phyloP scores from a whole-genome alignment of 352 stramenopile species.

The Pythium aquatile region DNA sequence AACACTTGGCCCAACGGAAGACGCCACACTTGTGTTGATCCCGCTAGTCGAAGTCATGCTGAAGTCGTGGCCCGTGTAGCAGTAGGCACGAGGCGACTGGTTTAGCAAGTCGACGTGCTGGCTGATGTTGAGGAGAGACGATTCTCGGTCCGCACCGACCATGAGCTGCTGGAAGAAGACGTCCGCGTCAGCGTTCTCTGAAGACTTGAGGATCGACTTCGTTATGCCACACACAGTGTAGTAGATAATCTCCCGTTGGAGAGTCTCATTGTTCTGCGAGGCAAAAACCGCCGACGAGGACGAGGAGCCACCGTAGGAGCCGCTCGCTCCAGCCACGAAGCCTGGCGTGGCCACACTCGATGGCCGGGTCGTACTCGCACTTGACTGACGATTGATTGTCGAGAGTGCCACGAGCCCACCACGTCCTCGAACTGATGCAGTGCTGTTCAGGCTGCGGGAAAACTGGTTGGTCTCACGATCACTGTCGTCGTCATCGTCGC shows the following conservation, averaged over 20 bases:
- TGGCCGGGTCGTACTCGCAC: slow-evolving; percentile 4
- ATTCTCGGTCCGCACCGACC: slow-evolving; percentile 55
- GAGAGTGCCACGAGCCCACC: neutral
- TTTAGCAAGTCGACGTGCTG: slow-evolving; percentile 29
- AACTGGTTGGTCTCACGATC: slow-evolving; percentile 13
- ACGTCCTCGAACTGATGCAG: neutral
- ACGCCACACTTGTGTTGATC: slow-evolving; percentile 7
- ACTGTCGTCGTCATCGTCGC: slow-evolving; percentile 12
- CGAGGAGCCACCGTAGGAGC: neutral
- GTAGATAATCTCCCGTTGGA: slow-evolving; percentile 84
- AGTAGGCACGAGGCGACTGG: slow-evolving; percentile 50
- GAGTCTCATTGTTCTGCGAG: slow-evolving; percentile 69
- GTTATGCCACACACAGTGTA: slow-evolving; percentile 80
- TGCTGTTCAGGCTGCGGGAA: neutral
- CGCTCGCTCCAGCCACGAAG: neutral
- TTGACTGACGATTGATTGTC: slow-evolving; percentile 3
- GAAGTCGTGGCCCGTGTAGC: slow-evolving; percentile 22
- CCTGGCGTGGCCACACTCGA: slow-evolving; percentile 4
- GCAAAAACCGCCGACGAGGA: slow-evolving; percentile 26
- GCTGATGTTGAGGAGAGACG: slow-evolving; percentile 13
- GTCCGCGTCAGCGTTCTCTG: slow-evolving; percentile 32
- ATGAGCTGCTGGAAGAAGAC: slow-evolving; percentile 43
- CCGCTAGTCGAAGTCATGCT: slow-evolving; percentile 5
- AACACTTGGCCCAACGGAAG: slow-evolving; percentile 4
- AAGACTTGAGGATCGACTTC: slow-evolving; percentile 63